Evolutionary conservation across 2,329 filamentous ascomycete species (phyloP).

Genomic region (Magnaporthiopsis rhizophila): DNA sequence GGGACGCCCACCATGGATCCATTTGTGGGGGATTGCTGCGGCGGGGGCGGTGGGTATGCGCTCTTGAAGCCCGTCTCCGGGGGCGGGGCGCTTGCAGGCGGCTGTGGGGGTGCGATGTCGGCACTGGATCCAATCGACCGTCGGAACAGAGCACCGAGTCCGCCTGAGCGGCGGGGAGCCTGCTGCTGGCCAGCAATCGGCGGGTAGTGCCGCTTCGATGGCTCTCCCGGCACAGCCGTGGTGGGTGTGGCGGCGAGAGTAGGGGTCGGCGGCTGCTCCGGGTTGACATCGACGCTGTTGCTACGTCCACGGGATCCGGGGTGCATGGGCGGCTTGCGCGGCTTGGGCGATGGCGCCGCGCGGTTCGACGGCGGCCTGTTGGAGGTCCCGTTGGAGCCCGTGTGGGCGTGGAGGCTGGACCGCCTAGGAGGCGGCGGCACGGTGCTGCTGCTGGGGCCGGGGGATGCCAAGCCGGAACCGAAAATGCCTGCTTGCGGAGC

Average conservation of each 20-base stretch:
- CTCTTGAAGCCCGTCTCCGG: constrained; percentile 16
- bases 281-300: constrained; percentile 17
- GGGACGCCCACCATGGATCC: constrained; percentile 27
- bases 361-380: constrained; percentile 15
- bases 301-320: constrained; percentile 1
- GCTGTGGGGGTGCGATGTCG: constrained; percentile 14
- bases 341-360: constrained; percentile 13
- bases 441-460: constrained; percentile 16
- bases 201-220: constrained; percentile 36
- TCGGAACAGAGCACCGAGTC: constrained; percentile 43
- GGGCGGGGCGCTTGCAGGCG: constrained; percentile 17
- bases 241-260: constrained; percentile 8
- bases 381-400: constrained; percentile 19
- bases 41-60: constrained; percentile 4
- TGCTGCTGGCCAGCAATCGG: constrained; percentile 34
- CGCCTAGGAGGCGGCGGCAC: constrained; percentile 42
- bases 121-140: constrained; percentile 28
- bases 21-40: constrained; percentile 9
- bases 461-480: constrained; percentile 24
- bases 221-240: neutral
- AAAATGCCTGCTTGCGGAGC: constrained; percentile 29
- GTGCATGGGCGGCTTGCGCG: constrained; percentile 18
- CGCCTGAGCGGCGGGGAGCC: constrained; percentile 31
- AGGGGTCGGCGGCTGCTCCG: constrained; percentile 9
- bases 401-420: constrained; percentile 45